Conservation (phyloP, 805 yeast genomes). For the Yarrowia sp. region DNA sequence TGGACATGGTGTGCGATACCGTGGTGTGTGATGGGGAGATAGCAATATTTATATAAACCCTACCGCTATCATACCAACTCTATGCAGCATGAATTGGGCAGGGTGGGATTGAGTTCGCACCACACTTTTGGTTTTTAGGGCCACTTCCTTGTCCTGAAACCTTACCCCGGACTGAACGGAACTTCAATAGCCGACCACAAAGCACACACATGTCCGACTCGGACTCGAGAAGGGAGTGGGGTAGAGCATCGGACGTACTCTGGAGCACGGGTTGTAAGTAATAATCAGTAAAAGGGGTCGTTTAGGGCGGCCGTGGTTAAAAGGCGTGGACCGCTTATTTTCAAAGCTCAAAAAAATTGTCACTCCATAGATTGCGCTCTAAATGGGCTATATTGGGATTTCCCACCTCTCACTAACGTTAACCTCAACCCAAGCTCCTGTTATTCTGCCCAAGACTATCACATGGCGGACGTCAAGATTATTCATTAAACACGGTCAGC, state of each 20-base stretch:
- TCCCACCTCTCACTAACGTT: not conserved
- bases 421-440: not conserved
- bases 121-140: not conserved
- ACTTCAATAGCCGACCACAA: constrained; percentile 22
- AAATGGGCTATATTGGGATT: constrained; percentile 3
- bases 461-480: not conserved
- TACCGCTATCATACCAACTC: constrained; percentile 5
- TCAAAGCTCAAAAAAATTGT: not conserved
- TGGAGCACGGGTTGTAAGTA: not conserved
- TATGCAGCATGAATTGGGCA: constrained; percentile 12
- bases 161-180: constrained; percentile 25
- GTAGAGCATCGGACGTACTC: not conserved
- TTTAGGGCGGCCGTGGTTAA: not conserved
- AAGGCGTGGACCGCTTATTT: not conserved
- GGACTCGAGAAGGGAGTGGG: not conserved
- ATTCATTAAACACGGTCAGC: not conserved
- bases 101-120: constrained; percentile 16
- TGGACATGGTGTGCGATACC: constrained; percentile 23
- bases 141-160: constrained; percentile 18
- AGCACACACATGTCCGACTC: constrained; percentile 17
- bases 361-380: not conserved
- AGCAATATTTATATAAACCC: constrained; percentile 19
- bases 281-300: not conserved
- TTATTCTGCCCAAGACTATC: not conserved
- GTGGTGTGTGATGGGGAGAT: not conserved